Evolutionary conservation across 768 basidiomycete species (phyloP).

Genomic region (Boletellus emodensis): DNA sequence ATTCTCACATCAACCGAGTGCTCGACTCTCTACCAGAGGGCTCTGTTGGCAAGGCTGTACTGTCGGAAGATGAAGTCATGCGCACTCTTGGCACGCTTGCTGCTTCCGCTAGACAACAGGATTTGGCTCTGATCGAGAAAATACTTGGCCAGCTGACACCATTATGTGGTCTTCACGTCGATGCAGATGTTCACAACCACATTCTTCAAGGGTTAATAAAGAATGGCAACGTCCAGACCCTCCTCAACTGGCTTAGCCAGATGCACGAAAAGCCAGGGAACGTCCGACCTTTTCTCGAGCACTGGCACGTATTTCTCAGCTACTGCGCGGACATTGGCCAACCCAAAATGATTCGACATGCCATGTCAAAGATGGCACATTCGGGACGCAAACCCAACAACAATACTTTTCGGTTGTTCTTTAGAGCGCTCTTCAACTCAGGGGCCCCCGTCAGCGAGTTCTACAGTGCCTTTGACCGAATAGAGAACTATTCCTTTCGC

Average conservation of each 20-base stretch:
- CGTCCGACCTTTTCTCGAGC: constrained; percentile 44
- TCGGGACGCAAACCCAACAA: constrained; percentile 41
- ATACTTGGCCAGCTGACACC: constrained; percentile 48
- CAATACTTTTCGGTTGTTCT: constrained; percentile 47
- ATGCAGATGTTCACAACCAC: constrained; percentile 44
- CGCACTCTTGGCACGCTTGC: constrained; percentile 45
- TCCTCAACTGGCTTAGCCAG: constrained; percentile 48
- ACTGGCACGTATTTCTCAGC: constrained; percentile 54
- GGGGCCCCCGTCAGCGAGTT: constrained; percentile 33
- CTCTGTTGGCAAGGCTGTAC: constrained; percentile 3
- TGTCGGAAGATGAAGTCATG: constrained; percentile 31
- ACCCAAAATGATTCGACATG: constrained; percentile 23
- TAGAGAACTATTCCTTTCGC: constrained; percentile 41
- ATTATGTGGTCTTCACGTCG: constrained; percentile 44
- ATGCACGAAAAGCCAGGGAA: constrained; percentile 50
- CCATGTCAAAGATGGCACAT: constrained; percentile 36
- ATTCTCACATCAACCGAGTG: constrained; percentile 20
- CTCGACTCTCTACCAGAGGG: constrained; percentile 19
- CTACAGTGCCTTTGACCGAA: constrained; percentile 42
- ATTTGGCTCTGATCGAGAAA: constrained; percentile 51
- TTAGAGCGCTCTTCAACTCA: constrained; percentile 39
- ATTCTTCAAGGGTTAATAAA: constrained; percentile 48
- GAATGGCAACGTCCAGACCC: constrained; percentile 40
- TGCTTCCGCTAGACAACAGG: constrained; percentile 47
- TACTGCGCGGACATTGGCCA: constrained; percentile 31